Evolutionary conservation across 2,329 filamentous ascomycete genomes (phyloP), one percentile per base, ranked within the genome.

Genomic region (Exophiala bonariae): DNA sequence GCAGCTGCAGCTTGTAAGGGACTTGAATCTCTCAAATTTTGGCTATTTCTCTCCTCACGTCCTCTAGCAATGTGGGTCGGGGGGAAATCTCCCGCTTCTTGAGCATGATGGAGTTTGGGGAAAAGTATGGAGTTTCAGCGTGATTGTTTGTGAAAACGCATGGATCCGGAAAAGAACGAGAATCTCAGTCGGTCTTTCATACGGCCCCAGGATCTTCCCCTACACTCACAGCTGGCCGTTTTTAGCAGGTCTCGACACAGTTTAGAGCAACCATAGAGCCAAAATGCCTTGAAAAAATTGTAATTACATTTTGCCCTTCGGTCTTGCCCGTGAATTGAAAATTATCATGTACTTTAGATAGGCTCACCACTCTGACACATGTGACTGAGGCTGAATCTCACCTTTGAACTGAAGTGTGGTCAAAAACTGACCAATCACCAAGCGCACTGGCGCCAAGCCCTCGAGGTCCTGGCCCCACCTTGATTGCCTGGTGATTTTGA

Each of bases 91-190:
- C 30, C 33, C 40, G 23, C 23, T 37, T 50, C 38, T 49, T 35
- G 39, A 49, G 49, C 52, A 52, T 52, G 13, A 36, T 37, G 52
- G 52, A 52, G 52, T 55, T 49, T 18, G 47, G 49, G 35, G 43
- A 49, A 50, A 52, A 50, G 49, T 49, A 40, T 31, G 43, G 42
- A 28, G 22, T 34, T 50, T 26, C 20, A 17, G 20, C 11, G 34
- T 38, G 43, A 30, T 40, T 46, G 43, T 16, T 46, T 36, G 45
- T 28, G 20, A 34, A 34, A 22, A 13, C n/a, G 46, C 34, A 41
- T 11, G 43, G 23, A 33, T 31, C 37, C 22, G 23, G 23, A 41
- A 43, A 41, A 35, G 40, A 32, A 35, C n/a, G n/a, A n/a, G n/a
- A n/a, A n/a, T n/a, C n/a, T n/a, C n/a, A n/a, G n/a, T n/a, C n/a